Evolutionary conservation across 257 asterid genomes (phyloP).

Genomic region (Nicotiana tomentosiformis): DNA sequence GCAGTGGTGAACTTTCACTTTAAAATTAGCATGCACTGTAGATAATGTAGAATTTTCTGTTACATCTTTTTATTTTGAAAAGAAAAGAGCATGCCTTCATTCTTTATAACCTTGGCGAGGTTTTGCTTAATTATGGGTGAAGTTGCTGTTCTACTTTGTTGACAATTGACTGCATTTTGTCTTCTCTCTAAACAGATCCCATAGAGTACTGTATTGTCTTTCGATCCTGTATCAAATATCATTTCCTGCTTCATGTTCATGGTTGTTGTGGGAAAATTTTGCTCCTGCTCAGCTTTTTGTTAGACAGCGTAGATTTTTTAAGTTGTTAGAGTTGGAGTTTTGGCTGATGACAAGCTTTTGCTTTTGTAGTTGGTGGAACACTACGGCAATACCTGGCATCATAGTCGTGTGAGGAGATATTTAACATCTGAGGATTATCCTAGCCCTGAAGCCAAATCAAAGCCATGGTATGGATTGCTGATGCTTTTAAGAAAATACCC

Average conservation of each 20-base stretch:
- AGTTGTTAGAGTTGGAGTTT: neutral
- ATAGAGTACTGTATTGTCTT: neutral
- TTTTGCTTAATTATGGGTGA: neutral
- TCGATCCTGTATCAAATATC: neutral
- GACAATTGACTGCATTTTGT: neutral
- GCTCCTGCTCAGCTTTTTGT: neutral
- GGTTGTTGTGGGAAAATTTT: neutral
- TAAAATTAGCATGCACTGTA: neutral
- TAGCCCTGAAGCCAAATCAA: slow-evolving; percentile 58
- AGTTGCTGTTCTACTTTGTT: neutral
- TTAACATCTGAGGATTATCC: slow-evolving; percentile 69
- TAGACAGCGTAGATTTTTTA: neutral
- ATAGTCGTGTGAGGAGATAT: slow-evolving; percentile 78
- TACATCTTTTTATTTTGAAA: neutral
- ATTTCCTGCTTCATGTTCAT: neutral
- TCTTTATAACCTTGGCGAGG: neutral
- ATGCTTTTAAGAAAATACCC: slow-evolving; percentile 80
- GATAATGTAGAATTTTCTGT: neutral
- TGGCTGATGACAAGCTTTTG: neutral
- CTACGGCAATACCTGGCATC: slow-evolving; percentile 73
- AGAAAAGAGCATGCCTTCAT: neutral
- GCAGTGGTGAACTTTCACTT: neutral
- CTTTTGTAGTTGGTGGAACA: slow-evolving; percentile 69
- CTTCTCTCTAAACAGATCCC: neutral
- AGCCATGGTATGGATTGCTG: slow-evolving; percentile 94